Evolutionary conservation across 768 basidiomycete genomes (phyloP).

Genomic region (Rhodotorula diobovata): DNA sequence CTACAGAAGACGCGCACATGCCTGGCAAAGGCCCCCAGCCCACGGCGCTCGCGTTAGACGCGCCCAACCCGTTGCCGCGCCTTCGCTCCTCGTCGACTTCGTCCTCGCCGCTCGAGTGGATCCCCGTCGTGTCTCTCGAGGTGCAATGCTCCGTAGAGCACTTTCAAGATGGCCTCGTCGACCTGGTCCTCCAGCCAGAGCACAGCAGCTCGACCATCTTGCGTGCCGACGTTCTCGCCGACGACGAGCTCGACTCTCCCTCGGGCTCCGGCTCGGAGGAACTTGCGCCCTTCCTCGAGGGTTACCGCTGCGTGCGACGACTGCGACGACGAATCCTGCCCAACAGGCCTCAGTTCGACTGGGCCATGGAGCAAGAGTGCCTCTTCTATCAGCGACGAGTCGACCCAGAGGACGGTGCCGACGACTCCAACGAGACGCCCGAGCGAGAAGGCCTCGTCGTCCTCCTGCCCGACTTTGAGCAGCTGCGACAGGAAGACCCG

Average conservation of each 20-base stretch:
- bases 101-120: neutral
- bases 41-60: neutral
- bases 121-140: slow-evolving; percentile 2
- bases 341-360: slow-evolving; percentile 71
- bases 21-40: neutral
- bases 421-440: neutral
- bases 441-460: slow-evolving; percentile 43
- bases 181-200: slow-evolving; percentile 77
- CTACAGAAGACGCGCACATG: too few relatives aligned
- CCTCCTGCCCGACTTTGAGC: slow-evolving; percentile 47
- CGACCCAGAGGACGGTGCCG: neutral
- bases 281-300: slow-evolving; percentile 50
- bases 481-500: slow-evolving; percentile 43
- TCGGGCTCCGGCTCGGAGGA: neutral
- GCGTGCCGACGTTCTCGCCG: slow-evolving; percentile 65
- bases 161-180: slow-evolving; percentile 2
- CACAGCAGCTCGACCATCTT: slow-evolving; percentile 88
- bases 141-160: neutral
- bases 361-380: slow-evolving; percentile 26
- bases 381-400: slow-evolving; percentile 12
- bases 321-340: slow-evolving; percentile 70
- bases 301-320: slow-evolving; percentile 52
- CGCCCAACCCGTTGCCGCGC: slow-evolving; percentile 3
- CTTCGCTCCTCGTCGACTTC: neutral
- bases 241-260: slow-evolving; percentile 41